Evolutionary conservation across 805 yeast species (phyloP), one percentile per base, ranked within the genome.

Genomic region (Geotrichum ghanense): DNA sequence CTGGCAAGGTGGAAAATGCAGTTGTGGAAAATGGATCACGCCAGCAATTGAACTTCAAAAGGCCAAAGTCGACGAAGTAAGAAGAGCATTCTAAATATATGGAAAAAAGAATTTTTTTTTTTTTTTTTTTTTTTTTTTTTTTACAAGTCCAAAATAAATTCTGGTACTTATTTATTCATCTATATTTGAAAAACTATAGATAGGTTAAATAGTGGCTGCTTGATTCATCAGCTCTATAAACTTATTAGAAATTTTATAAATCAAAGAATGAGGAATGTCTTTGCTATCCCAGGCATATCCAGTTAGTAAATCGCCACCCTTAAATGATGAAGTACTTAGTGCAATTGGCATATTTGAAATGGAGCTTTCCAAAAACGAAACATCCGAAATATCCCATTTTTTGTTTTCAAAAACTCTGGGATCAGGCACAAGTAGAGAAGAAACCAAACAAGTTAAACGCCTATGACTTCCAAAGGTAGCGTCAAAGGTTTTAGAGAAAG

Each of bases 21-120:
- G 92, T 48, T 92, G 98, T 63, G 97, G 97, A 2, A 78, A 77
- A 56, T 92, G 98, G 98, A 81, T 90, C 72, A 75, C 86, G 7
- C 98, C 98, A 0, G 94, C 95, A 1, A 73, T 92, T 50, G 86
- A 84, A 61, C 63, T 92, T 47, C 88, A 81, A 61, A 70, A 79
- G 23, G 82, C 88, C 4, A 84, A 85, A 60, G 90, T 86, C 3
- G 97, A 90, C 60, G 76, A 77, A 50, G 70, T 79, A 56, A 23
- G 47, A 22, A 35, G 17, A 35, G 41, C 31, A 25, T 25, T 25
- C 14, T 25, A 25, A n/a, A 47, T 25, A 9, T 25, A 9, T 14
- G 14, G 31, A 9, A 14, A 25, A 25, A 25, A n/a, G n/a, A n/a
- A n/a, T n/a, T n/a, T n/a, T n/a, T n/a, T n/a, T n/a, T n/a, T n/a